These are phyloP conservation scores for Colletotrichum sp. DNA, from an alignment of 2,329 filamentous ascomycete species.

Conservation along the genomic window DNA sequence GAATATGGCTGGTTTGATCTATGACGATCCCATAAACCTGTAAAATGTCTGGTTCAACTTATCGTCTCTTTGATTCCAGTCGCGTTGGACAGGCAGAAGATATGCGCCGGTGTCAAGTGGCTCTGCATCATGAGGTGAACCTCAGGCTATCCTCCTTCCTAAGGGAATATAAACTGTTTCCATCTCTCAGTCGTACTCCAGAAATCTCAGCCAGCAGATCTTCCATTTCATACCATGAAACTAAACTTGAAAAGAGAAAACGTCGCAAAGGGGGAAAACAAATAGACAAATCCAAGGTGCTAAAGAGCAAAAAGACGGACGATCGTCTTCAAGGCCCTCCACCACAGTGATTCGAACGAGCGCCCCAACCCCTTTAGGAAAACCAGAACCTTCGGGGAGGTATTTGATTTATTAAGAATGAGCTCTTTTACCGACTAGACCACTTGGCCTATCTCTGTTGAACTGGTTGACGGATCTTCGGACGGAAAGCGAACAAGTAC, in stretches of 20 bases:
- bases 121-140: not conserved
- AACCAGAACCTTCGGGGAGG: not conserved
- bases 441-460: not conserved
- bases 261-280: not conserved
- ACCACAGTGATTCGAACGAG: not conserved
- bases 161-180: not conserved
- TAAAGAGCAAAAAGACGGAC: not conserved
- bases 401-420: not conserved
- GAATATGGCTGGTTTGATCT: not conserved
- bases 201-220: not conserved
- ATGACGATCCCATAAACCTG: not conserved
- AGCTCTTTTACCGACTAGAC: not conserved
- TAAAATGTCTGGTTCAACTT: not conserved
- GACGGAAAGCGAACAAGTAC: not conserved
- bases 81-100: not conserved
- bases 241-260: not conserved
- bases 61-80: not conserved
- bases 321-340: not conserved
- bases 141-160: not conserved
- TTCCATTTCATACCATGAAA: not conserved
- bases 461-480: not conserved
- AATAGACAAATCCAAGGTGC: not conserved
- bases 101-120: not conserved
- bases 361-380: not conserved
- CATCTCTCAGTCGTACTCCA: not conserved